phyloP scores from a whole-genome alignment of 2,329 filamentous ascomycete species.

The Cladosporium colombiae region DNA sequence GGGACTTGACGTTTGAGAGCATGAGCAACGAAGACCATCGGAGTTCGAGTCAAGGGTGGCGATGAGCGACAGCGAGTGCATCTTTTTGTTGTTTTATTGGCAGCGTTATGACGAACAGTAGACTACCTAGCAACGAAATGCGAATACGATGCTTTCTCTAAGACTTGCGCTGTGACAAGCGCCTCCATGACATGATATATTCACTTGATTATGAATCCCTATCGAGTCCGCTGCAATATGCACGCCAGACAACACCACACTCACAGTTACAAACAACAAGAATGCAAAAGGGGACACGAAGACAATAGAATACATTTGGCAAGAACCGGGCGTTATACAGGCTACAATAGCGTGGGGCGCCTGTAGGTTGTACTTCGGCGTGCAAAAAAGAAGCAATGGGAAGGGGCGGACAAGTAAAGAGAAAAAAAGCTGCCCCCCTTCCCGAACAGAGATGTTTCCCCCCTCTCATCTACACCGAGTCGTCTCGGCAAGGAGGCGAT shows the following conservation, averaged over 20 bases:
- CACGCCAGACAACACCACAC: neutral
- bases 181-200: neutral
- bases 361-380: neutral
- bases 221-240: neutral
- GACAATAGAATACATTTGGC: constrained; percentile 9
- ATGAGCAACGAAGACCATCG: constrained; percentile 46
- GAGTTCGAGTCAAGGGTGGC: constrained; percentile 37
- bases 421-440: neutral
- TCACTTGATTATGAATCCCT: no score
- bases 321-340: constrained; percentile 11
- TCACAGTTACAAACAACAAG: neutral
- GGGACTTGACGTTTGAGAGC: constrained; percentile 55
- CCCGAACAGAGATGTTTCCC: neutral
- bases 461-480: neutral
- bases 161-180: neutral
- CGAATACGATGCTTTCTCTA: neutral
- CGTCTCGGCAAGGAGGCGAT: neutral
- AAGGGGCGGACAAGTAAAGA: neutral
- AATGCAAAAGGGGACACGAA: neutral
- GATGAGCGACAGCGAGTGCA: constrained; percentile 22
- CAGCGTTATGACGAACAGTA: neutral
- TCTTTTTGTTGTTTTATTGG: neutral
- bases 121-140: neutral
- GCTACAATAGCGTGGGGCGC: neutral
- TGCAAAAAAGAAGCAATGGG: neutral